phyloP scores from a whole-genome alignment of 352 stramenopile genomes.

The Elongisporangium undulatum region DNA sequence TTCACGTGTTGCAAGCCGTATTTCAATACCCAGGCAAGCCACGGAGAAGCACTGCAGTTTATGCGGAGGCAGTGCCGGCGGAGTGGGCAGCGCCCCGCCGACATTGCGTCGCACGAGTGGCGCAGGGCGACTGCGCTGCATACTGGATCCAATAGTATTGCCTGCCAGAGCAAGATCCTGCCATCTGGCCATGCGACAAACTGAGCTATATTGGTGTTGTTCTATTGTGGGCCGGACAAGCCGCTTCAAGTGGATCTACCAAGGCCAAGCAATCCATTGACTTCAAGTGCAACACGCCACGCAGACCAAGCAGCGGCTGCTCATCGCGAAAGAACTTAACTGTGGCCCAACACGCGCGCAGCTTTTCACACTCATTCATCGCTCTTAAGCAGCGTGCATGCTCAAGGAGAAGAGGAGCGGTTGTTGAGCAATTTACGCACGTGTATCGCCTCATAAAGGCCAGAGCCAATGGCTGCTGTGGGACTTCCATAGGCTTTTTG shows the following conservation, averaged over 20 bases:
- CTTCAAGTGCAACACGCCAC: background rate
- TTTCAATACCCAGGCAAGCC: constrained; percentile 51
- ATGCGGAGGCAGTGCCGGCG: constrained; percentile 12
- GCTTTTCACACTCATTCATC: background rate
- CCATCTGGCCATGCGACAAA: background rate
- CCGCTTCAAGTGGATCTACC: background rate
- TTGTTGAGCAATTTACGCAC: no score
- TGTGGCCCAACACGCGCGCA: background rate
- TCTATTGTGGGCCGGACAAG: background rate
- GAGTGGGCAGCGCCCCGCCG: no score
- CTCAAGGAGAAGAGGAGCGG: no score
- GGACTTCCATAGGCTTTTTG: no score
- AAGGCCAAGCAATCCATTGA: background rate
- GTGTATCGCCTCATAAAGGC: no score
- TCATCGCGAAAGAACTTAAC: background rate
- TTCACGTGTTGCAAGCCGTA: background rate
- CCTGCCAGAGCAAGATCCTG: background rate
- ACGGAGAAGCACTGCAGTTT: constrained; percentile 61
- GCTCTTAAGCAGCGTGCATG: no score
- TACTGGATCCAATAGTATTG: background rate
- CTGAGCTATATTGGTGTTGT: background rate
- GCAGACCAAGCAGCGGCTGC: background rate
- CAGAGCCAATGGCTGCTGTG: no score
- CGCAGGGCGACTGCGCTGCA: constrained; percentile 3
- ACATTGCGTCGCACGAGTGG: background rate